Evolutionary conservation across 2,329 filamentous ascomycete genomes (phyloP).

Genomic region (Nothomitra cinnamomea): DNA sequence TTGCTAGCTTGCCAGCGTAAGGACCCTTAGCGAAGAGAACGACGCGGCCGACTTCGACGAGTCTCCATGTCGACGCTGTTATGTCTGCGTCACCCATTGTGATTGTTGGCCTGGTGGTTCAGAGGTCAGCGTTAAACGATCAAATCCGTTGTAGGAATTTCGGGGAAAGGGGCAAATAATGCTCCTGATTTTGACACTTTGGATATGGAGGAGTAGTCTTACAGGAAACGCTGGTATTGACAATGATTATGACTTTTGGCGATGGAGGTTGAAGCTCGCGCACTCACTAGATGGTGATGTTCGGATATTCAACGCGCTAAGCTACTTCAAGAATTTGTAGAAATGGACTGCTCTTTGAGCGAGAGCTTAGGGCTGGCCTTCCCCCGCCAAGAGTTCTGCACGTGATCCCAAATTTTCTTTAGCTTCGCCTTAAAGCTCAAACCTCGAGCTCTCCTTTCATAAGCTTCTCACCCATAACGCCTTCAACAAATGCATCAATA

Average conservation of each 20-base stretch:
- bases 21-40: constrained; percentile 77
- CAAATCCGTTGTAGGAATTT: neutral
- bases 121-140: neutral
- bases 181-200: neutral
- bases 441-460: neutral
- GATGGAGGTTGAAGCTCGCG: neutral
- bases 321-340: neutral
- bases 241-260: neutral
- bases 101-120: constrained; percentile 15
- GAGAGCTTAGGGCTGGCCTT: neutral
- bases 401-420: neutral
- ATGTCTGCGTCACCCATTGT: constrained; percentile 73
- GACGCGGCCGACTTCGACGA: constrained; percentile 96
- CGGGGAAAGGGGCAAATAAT: neutral
- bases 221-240: neutral
- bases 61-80: constrained; percentile 74
- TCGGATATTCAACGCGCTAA: neutral
- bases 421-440: neutral
- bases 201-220: neutral
- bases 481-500: neutral
- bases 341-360: neutral
- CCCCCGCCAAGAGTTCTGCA: neutral
- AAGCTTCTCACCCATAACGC: neutral
- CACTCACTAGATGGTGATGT: neutral
- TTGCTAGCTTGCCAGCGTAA: constrained; percentile 70